phyloP scores from a whole-genome alignment of 1,284 basidiomycete genomes.

The Inonotus obliquus region DNA sequence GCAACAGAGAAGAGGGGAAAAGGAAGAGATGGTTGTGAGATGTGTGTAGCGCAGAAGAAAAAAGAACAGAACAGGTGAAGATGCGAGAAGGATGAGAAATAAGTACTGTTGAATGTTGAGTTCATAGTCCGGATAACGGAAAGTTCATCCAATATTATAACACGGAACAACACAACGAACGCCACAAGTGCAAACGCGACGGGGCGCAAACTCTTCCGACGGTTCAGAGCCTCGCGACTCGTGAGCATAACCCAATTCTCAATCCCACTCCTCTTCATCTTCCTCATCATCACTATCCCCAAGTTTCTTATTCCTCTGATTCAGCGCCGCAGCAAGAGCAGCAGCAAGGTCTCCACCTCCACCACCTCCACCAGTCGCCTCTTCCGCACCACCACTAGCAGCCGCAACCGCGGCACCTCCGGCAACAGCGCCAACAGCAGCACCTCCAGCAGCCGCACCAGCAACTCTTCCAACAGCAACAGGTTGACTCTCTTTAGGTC shows the following conservation, averaged over 20 bases:
- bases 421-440: slow-evolving; percentile 23
- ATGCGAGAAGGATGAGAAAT: no score
- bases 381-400: no score
- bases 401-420: slow-evolving; percentile 38
- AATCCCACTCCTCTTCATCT: slow-evolving; percentile 87
- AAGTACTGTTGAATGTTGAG: not conserved
- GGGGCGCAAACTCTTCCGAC: not conserved
- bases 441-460: slow-evolving; percentile 21
- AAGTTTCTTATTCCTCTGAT: slow-evolving; percentile 83
- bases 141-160: not conserved
- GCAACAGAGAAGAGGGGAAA: not conserved
- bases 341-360: slow-evolving; percentile 56
- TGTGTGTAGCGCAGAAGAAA: not conserved
- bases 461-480: slow-evolving; percentile 8
- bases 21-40: not conserved
- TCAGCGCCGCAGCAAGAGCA: slow-evolving; percentile 62
- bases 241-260: slow-evolving; percentile 19
- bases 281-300: slow-evolving; percentile 91
- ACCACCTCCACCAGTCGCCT: slow-evolving; percentile 28
- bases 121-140: not conserved
- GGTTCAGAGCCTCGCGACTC: not conserved
- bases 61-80: not conserved
- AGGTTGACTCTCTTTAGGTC: slow-evolving; percentile 30
- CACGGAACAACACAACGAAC: not conserved
- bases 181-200: not conserved